Percentiles rank a stretch among this genome's conserved stretches.
These are phyloP conservation scores for Colletotrichum chlorophyti DNA, from an alignment of 2,329 filamentous ascomycete genomes.

Conservation along the genomic window DNA sequence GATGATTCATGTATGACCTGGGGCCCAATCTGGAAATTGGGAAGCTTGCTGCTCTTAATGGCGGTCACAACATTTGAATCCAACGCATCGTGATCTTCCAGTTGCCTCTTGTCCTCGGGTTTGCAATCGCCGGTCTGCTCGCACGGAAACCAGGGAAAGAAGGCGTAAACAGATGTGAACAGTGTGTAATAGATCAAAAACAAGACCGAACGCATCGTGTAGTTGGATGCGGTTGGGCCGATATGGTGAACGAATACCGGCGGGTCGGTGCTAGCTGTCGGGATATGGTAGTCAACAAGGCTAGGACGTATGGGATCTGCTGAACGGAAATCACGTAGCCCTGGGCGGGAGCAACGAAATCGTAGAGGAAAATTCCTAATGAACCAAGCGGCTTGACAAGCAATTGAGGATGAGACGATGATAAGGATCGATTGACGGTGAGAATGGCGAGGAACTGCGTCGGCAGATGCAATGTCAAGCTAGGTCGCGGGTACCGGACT, in stretches of 20 bases:
- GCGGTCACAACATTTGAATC: conserved; percentile 5
- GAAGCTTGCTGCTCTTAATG: conserved; percentile 30
- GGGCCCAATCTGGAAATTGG: conserved; percentile 43
- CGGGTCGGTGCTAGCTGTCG: no score
- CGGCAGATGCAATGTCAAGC: background rate
- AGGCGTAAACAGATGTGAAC: conserved; percentile 52
- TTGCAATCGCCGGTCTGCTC: conserved; percentile 34
- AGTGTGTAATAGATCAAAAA: conserved; percentile 59
- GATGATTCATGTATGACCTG: background rate
- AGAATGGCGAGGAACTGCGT: no score
- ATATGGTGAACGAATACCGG: no score
- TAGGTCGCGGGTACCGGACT: conserved; percentile 27
- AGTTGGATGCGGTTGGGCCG: conserved; percentile 30
- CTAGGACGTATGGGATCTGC: no score
- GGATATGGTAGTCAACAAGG: no score
- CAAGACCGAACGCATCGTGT: conserved; percentile 52
- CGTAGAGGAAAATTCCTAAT: no score
- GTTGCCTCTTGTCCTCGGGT: conserved; percentile 25
- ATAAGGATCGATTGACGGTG: background rate
- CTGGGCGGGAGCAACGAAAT: no score
- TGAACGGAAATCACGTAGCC: no score
- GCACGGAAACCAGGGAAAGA: conserved; percentile 52
- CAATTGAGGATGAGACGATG: background rate
- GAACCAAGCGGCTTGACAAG: background rate
- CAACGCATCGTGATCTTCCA: conserved; percentile 19